Percentiles rank a stretch among this genome's conserved stretches.
Evolutionary conservation across 2,329 filamentous ascomycete species (phyloP).

Genomic region (Cryphonectria carpinicola): DNA sequence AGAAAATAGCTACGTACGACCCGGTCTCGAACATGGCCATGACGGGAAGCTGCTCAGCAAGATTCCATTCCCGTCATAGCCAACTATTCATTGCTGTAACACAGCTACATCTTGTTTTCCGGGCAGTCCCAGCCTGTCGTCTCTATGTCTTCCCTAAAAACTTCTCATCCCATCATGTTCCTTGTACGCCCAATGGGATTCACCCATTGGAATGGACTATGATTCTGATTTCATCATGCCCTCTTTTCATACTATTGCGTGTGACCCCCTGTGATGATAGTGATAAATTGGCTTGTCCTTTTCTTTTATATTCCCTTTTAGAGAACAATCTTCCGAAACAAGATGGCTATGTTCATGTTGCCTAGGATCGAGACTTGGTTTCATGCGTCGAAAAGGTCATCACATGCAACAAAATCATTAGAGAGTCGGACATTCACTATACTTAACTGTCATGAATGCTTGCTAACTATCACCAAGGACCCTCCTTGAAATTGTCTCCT

Average conservation of each 20-base stretch:
- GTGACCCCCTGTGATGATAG: background rate
- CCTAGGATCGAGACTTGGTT: background rate
- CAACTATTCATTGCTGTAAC: background rate
- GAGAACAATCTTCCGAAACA: rapidly evolving
- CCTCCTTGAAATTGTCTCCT: no score
- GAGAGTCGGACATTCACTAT: background rate
- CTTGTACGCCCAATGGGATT: background rate
- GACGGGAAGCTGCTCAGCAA: background rate
- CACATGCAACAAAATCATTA: no score
- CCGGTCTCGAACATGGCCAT: background rate
- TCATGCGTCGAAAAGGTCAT: background rate
- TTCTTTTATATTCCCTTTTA: background rate
- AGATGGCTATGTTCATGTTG: background rate
- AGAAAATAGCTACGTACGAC: background rate
- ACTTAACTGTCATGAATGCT: background rate
- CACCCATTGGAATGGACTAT: background rate
- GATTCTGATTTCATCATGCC: background rate
- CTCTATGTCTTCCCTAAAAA: background rate
- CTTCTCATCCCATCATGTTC: background rate
- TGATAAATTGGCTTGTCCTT: background rate
- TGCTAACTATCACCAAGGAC: no score
- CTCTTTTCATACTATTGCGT: background rate
- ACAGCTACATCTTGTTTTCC: background rate
- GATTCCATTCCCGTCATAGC: background rate
- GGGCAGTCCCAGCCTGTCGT: no score